A percentile compares a stretch with the other conserved stretches of the same genome.
Evolutionary conservation across 176 grass and related monocot genomes (phyloP).

Genomic region (Aegilops tauschii): DNA sequence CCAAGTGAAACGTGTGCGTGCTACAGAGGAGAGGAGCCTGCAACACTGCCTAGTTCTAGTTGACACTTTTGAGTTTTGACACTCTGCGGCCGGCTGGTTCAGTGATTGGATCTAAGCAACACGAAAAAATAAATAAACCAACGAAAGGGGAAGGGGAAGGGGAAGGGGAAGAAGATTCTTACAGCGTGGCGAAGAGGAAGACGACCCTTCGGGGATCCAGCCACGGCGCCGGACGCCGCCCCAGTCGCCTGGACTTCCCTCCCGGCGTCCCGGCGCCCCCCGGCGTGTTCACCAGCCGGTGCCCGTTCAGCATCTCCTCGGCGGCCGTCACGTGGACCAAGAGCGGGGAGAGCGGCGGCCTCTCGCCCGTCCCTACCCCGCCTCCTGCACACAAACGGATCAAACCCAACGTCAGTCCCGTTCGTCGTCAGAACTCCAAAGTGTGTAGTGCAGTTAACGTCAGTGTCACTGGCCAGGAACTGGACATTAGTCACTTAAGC

Average conservation of each 20-base stretch:
- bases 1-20: neutral
- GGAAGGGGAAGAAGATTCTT: constrained; percentile 10
- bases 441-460: neutral
- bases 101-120: neutral
- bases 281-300: constrained; percentile 46
- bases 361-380: constrained; percentile 12
- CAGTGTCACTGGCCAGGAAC: neutral
- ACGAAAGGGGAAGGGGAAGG: neutral
- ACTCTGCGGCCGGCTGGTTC: neutral
- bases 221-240: constrained; percentile 62
- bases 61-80: neutral
- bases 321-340: constrained; percentile 54
- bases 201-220: constrained; percentile 76
- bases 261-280: constrained; percentile 44
- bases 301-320: constrained; percentile 36
- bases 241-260: constrained; percentile 54
- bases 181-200: constrained; percentile 89
- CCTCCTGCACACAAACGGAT: constrained; percentile 3
- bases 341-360: constrained; percentile 32
- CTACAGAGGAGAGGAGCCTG: neutral
- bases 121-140: neutral
- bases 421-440: neutral
- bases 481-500: neutral
- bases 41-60: neutral
- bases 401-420: neutral